Evolutionary conservation across 202 grass and related monocot species (phyloP), one percentile per base, ranked within the genome.

Genomic region (Schoenoplectus tabernaemontani): DNA sequence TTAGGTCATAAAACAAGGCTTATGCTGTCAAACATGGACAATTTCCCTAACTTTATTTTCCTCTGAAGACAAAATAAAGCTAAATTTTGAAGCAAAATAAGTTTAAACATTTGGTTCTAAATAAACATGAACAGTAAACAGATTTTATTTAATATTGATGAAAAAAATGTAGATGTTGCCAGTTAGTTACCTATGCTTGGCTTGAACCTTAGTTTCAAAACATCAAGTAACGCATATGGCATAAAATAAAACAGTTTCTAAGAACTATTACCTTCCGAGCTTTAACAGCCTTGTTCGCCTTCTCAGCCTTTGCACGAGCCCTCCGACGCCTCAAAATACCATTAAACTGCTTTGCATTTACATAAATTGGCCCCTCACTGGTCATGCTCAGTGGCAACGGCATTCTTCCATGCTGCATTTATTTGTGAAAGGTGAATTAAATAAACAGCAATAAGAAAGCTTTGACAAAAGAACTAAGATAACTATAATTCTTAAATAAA

Each of bases 281-380:
- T 84, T 89, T 96, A 41, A 57, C 50, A 34, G 86, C 53, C 48
- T 83, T 92, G 23, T 91, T 86, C 26, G 86, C 74, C 28, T 56
- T 88, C 76, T 88, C 83, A 0, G 77, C 90, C 79, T 99, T 99
- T 61, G 96, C 96, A 5, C 96, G 96, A 81, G 96, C 96, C 41
- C 80, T 86, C 15, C 96, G 96, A 1, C 96, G 91, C 2, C 92
- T 92, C 42, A 99, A 87, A 71, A 99, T 99, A 38, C 92, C 96
- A 86, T 99, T 81, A 7, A 93, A 93, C 72, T 99, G 96, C 80
- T 96, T 99, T 17, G 92, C 87, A 30, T 99, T 99, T 72, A 99
- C 96, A 70, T 91, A 99, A 65, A 96, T 84, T 0, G 87, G 92
- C 23, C 86, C 79, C 15, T 99, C 88, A 59, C 82, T 79, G 56